Evolutionary conservation across 331 rosid genomes (phyloP).

Genomic region (Telfairia occidentalis): DNA sequence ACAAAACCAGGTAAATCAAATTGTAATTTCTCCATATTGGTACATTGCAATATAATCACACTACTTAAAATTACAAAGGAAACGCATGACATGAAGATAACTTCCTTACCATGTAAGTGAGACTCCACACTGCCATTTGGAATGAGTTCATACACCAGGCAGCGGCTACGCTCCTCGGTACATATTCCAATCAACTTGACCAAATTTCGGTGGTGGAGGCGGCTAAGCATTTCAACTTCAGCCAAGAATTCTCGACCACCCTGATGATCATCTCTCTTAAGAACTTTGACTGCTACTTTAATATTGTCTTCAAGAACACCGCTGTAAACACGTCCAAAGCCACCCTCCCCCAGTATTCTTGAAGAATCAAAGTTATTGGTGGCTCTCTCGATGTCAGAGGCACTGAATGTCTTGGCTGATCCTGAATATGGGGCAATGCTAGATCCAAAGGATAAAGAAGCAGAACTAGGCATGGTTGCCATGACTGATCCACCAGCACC

Average conservation of each 20-base stretch:
- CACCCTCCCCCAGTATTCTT: conserved; percentile 91
- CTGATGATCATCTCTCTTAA: conserved; percentile 80
- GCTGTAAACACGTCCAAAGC: conserved; percentile 79
- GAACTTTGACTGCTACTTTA: conserved; percentile 80
- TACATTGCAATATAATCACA: background rate
- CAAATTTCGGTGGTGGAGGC: conserved; percentile 88
- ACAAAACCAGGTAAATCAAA: background rate
- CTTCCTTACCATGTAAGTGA: conserved; percentile 67
- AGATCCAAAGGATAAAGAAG: conserved; percentile 59
- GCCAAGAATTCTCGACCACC: conserved; percentile 87
- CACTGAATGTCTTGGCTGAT: conserved; percentile 63
- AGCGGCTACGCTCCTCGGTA: conserved; percentile 47
- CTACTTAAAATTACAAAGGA: background rate
- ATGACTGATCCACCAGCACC: conserved; percentile 38
- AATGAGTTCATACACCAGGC: conserved; percentile 85
- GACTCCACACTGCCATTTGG: conserved; percentile 92
- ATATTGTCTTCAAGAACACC: conserved; percentile 64
- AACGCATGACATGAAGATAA: conserved; percentile 5
- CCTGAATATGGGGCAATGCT: conserved; percentile 63
- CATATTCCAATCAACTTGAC: conserved; percentile 92
- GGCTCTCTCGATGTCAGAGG: conserved; percentile 56
- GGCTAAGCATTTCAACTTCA: conserved; percentile 97
- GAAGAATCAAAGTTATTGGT: conserved; percentile 51
- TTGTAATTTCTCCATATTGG: background rate
- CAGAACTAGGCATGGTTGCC: conserved; percentile 50